Base-by-base conservation (phyloP, 495 filamentous ascomycete species). In the Poronia punctata region DNA sequence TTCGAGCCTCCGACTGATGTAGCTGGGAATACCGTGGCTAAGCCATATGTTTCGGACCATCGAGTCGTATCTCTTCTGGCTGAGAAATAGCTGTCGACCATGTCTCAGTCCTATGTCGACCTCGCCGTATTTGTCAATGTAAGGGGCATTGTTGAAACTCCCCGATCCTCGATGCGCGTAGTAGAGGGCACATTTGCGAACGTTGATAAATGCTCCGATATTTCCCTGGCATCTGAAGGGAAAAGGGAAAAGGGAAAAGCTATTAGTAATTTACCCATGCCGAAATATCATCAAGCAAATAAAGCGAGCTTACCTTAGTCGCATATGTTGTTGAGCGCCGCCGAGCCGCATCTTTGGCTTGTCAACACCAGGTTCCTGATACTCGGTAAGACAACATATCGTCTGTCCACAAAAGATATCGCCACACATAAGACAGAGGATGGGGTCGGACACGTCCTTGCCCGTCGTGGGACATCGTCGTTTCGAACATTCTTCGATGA, bases 401-500 rank as follows among this genome's bases (percentile, higher is more conserved):
- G 83, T 85, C 64, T 99, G 92, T 12, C 84, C 84, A 66, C 92
- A 99, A 60, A 95, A 89, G 22, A 99, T 83, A 7, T 89, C 89
- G 5, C 90, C 92, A 52, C 92, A 99, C 67, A 95, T 92, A 10
- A 99, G 74, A 54, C 92, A 99, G 29, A 99, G 76, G 44, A 76
- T 82, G 1, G 92, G 87, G 59, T 99, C 93, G 7, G 78, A 80
- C 18, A 97, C 61, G 43, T 95, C 88, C 59, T 89, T 92, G 39
- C 88, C 87, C 2, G 87, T 88, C 8, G 77, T 95, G 3, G 88
- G 88, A 52, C 92, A 99, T 38, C 77, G 80, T 26, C 84, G 70
- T 45, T 79, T 80, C 48, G 94, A 87, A 17, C 84, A 84, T 59
- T 95, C 89, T 48, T 94, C 88, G 36, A 92, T 92, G 23, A 99